Percentiles rank a stretch among this genome's conserved stretches.
Conservation (phyloP, 192 early-diverging fungal genomes). For the Haplosporangium gracile region DNA sequence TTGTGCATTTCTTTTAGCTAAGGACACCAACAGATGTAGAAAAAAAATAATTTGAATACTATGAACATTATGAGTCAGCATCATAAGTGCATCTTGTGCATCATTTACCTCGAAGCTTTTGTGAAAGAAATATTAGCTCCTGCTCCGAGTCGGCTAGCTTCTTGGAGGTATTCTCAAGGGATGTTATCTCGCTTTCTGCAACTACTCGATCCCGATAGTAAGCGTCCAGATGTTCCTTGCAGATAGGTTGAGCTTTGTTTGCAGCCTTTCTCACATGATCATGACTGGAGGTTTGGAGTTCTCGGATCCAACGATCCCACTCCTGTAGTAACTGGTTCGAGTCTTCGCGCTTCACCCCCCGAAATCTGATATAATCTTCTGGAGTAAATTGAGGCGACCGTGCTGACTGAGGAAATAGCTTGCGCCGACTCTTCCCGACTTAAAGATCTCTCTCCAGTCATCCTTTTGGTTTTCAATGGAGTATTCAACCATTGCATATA, state of each 20-base stretch:
- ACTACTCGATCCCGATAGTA: conserved; percentile 33
- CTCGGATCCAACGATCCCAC: conserved; percentile 37
- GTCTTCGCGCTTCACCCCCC: too few relatives aligned
- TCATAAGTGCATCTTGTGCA: neutral
- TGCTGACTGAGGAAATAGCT: too few relatives aligned
- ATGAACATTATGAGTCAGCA: neutral
- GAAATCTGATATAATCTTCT: too few relatives aligned
- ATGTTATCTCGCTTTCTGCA: conserved; percentile 26
- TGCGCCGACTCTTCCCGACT: too few relatives aligned
- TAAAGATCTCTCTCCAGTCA: too few relatives aligned
- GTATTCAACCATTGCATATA: too few relatives aligned
- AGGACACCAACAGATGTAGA: neutral
- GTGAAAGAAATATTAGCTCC: conserved; percentile 30
- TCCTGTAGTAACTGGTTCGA: conserved; percentile 27
- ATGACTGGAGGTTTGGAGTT: conserved; percentile 4
- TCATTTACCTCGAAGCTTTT: conserved; percentile 29
- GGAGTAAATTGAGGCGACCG: too few relatives aligned
- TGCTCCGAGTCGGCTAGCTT: conserved; percentile 23
- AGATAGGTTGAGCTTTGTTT: neutral
- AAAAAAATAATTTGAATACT: conserved; percentile 11
- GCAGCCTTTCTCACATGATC: conserved; percentile 19
- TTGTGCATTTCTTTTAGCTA: conserved; percentile 23
- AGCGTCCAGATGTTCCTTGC: conserved; percentile 15
- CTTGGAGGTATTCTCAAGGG: conserved; percentile 26
- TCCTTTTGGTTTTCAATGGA: too few relatives aligned